Conservation (phyloP, 2,329 filamentous ascomycete genomes). For the Epichloe hybrida region DNA sequence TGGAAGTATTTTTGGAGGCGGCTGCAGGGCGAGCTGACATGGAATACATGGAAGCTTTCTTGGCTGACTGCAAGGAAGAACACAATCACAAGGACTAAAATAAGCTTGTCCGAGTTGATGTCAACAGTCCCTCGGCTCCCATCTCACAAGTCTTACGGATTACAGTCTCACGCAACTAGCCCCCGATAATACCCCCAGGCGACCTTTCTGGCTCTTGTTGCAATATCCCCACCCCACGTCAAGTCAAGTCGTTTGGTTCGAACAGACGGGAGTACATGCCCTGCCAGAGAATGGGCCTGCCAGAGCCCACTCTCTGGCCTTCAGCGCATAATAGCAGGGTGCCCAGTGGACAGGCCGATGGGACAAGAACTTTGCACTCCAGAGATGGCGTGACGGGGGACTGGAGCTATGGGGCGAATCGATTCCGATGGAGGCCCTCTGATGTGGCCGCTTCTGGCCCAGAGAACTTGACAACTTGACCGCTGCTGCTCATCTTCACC, state of each 20-base stretch:
- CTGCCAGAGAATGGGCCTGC: not conserved
- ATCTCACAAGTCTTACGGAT: slow-evolving; percentile 3
- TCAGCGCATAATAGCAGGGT: not conserved
- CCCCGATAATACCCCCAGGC: too few species aligned
- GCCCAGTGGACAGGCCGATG: not conserved
- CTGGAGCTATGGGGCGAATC: not conserved
- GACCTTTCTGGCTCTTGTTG: too few species aligned
- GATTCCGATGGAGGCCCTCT: not conserved
- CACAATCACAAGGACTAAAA: not conserved
- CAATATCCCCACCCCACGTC: too few species aligned
- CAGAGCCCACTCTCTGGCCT: not conserved
- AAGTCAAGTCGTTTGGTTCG: too few species aligned
- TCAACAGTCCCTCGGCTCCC: slow-evolving; percentile 3
- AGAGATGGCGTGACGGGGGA: not conserved
- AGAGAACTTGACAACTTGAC: not conserved
- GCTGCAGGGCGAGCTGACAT: slow-evolving; percentile 4
- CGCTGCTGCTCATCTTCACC: not conserved
- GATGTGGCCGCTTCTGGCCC: not conserved
- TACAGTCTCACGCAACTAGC: not conserved
- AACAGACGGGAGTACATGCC: not conserved
- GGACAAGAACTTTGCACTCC: not conserved
- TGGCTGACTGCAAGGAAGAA: not conserved
- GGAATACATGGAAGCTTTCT: too few species aligned
- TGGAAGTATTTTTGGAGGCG: not conserved
- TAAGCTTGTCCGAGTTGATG: not conserved